Base-by-base conservation (phyloP, 2,329 filamentous ascomycete species). In the Didymella segeticola region DNA sequence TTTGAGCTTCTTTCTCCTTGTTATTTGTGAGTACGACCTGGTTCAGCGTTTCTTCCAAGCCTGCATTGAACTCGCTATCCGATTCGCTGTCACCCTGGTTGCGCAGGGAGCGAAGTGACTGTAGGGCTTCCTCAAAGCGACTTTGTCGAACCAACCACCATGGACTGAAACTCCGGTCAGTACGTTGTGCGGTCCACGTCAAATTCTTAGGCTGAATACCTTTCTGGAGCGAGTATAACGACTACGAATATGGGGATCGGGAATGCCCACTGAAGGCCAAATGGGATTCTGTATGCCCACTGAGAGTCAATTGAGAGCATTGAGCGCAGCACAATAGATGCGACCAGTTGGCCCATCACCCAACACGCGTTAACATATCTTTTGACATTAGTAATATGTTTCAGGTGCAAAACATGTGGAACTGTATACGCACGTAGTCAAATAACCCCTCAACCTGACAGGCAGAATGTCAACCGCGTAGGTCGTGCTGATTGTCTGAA, bases 21-120 rank as follows among this genome's bases (percentile, higher is more conserved):
- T 87, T 87, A 1, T 89, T 91, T 0, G 91, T 96, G 67, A 93
- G 89, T 1, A 90, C 84, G 87, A 96, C 95, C 87, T 93, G 43
- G 10, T 51, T 43, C 23, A 54, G 38, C 7, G 46, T 41, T 17
- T 45, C 25, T n/a, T 26, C 22, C n/a, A 58, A 17, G 2, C 25
- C 27, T 4, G 22, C 20, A 1, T 57, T 46, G 5, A 56, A 62
- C 1, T 58, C 53, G 11, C 23, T 41, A 5, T 62, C 48, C 1
- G 59, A 37, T 17, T 58, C 50, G 5, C 39, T 43, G 5, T 48
- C 41, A n/a, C 43, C 19, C 34, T 59, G 43, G 12, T 48, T 57
- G 12, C 60, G 57, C 17, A 63, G 27, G 19, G 47, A 57, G 8
- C 49, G 51, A 3, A 66, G 45, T 3, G 54, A 37, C 12, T 37